These are phyloP conservation scores for Lactarius pseudohatsudake DNA, from an alignment of 768 basidiomycete genomes.

Conservation along the genomic window DNA sequence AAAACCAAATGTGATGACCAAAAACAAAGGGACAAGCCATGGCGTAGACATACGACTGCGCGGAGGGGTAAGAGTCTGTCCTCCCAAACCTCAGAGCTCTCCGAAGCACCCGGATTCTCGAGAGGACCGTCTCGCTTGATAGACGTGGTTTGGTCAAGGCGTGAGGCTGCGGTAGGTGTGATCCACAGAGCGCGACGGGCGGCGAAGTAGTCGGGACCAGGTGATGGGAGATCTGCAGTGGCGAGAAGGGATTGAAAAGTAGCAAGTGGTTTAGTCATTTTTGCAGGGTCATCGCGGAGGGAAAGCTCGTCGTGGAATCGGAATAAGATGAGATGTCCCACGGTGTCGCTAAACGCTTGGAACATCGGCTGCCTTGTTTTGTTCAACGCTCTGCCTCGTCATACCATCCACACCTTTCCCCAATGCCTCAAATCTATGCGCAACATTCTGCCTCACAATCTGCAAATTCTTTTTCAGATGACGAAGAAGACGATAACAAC, in stretches of 20 bases:
- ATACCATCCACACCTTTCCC: conserved; percentile 32
- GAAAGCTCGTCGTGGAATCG: not conserved
- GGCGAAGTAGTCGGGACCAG: conserved; percentile 63
- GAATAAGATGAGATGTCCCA: conserved; percentile 21
- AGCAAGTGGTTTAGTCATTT: conserved; percentile 21
- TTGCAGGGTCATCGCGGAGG: not conserved
- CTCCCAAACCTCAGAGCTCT: conserved; percentile 59
- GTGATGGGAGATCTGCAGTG: conserved; percentile 48
- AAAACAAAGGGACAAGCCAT: conserved; percentile 18
- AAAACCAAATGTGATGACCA: conserved; percentile 30
- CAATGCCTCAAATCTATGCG: conserved; percentile 38
- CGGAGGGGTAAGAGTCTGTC: conserved; percentile 60
- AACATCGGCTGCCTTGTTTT: conserved; percentile 4
- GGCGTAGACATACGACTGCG: conserved; percentile 52
- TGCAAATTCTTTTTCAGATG: conserved; percentile 75
- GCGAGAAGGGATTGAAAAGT: conserved; percentile 45
- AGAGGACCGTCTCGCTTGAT: conserved; percentile 51
- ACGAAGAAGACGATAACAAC: conserved; percentile 60
- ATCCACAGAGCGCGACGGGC: conserved; percentile 65
- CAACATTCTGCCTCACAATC: conserved; percentile 61
- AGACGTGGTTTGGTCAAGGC: conserved; percentile 29
- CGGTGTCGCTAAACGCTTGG: conserved; percentile 1
- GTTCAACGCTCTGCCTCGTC: not conserved
- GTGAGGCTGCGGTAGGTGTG: conserved; percentile 32
- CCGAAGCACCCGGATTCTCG: conserved; percentile 44